Evolutionary conservation across 306 rosid genomes (phyloP), one percentile per base, ranked within the genome.

Genomic region (Sindora glabra): DNA sequence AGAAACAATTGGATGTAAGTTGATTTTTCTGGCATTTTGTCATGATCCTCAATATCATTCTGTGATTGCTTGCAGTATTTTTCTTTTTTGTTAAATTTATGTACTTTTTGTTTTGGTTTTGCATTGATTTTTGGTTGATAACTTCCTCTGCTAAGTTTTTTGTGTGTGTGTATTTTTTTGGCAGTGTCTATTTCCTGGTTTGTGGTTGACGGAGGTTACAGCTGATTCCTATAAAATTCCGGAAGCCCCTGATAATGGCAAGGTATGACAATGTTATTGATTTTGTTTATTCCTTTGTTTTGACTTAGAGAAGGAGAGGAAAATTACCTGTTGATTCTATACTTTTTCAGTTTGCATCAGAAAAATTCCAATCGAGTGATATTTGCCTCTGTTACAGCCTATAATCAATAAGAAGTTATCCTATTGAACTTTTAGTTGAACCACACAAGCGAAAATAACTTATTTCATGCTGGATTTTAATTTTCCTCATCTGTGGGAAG

Each of bases 111-210:
- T 26, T 26, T 29, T 9, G 34, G 11, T 27, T 3, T 14, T 27
- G 10, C 24, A 44, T 15, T 19, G 16, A 29, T 29, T 18, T 59
- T 59, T 21, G 44, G 22, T 10, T 14, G 12, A 12, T 22, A 25
- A 2, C 52, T 65, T n/a, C n/a, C n/a, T n/a, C n/a, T n/a, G n/a
- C n/a, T n/a, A n/a, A n/a, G n/a, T n/a, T n/a, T n/a, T n/a, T n/a
- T n/a, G n/a, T n/a, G n/a, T n/a, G n/a, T n/a, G n/a, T n/a, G n/a
- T n/a, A n/a, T n/a, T n/a, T n/a, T 30, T 32, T 29, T 5, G 57
- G 48, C 78, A 92, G 95, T 8, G 70, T 6, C 34, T 86, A 27
- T 86, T 72, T 42, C 99, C 96, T 40, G 95, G 96, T n/a, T 15
- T 58, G 70, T 85, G 84, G 86, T 52, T 92, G 77, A 58, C 83